Evolutionary conservation across 441 rosid species (phyloP).

Genomic region (Theobroma grandiflorum): DNA sequence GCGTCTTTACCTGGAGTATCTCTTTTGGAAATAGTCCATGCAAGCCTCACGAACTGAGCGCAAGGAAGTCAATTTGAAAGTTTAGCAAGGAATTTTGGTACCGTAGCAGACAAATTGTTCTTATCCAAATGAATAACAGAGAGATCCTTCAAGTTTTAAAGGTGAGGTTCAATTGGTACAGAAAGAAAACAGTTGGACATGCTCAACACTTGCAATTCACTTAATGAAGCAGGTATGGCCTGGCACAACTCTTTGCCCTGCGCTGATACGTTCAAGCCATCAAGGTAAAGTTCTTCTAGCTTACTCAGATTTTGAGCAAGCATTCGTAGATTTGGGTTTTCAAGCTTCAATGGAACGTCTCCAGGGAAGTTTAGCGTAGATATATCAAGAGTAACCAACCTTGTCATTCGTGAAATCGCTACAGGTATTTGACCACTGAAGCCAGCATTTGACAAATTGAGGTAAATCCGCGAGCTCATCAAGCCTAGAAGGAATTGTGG

Average conservation of each 20-base stretch:
- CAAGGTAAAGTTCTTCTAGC: conserved; percentile 46
- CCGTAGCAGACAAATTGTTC: conserved; percentile 9
- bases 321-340: conserved; percentile 40
- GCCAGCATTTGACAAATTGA: conserved; percentile 28
- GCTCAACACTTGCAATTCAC: conserved; percentile 49
- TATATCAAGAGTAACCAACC: conserved; percentile 52
- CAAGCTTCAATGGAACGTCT: conserved; percentile 26
- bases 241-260: conserved; percentile 42
- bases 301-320: conserved; percentile 38
- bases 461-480: conserved; percentile 33
- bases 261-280: conserved; percentile 53
- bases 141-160: conserved; percentile 37
- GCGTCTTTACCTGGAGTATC: conserved; percentile 36
- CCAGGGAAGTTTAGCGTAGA: conserved; percentile 17
- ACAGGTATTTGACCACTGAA: too few species aligned
- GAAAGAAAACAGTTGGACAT: conserved; percentile 47
- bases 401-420: conserved; percentile 26
- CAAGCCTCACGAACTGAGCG: conserved; percentile 26
- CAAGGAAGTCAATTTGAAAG: conserved; percentile 39
- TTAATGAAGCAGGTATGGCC: conserved; percentile 40
- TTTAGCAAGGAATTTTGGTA: conserved; percentile 41
- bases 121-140: conserved; percentile 25
- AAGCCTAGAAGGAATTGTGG: conserved; percentile 32
- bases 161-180: conserved; percentile 51
- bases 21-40: conserved; percentile 41